These are phyloP conservation scores for Venturia oleaginea DNA, from an alignment of 2,329 filamentous ascomycete genomes.

Conservation along the genomic window DNA sequence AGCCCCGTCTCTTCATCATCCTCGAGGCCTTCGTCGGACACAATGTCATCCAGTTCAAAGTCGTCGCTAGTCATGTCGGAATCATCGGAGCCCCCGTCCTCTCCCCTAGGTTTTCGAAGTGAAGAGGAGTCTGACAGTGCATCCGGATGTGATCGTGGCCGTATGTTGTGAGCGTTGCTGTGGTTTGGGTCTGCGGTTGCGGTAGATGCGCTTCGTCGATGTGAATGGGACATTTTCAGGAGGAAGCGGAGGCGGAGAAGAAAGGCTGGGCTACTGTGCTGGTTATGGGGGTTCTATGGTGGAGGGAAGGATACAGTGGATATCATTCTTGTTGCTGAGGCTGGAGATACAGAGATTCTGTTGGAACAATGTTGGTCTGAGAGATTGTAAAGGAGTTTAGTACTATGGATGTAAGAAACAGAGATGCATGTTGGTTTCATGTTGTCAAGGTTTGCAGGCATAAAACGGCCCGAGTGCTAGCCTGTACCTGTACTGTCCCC, in stretches of 20 bases:
- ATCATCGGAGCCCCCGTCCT: constrained; percentile 22
- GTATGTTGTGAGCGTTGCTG: not conserved
- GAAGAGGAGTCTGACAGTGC: not conserved
- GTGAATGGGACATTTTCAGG: not conserved
- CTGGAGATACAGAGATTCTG: not conserved
- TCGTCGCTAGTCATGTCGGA: constrained; percentile 36
- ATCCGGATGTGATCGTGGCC: constrained; percentile 1
- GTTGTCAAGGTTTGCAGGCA: too few species aligned
- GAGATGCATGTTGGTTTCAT: too few species aligned
- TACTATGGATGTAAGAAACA: too few species aligned
- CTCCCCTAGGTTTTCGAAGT: constrained; percentile 24
- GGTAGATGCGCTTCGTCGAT: constrained; percentile 10
- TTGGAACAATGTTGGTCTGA: not conserved
- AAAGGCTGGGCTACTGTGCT: not conserved
- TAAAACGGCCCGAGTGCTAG: not conserved
- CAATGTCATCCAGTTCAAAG: constrained; percentile 48
- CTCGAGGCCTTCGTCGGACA: constrained; percentile 61
- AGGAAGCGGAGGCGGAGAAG: not conserved
- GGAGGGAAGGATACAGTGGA: not conserved
- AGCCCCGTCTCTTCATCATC: constrained; percentile 88
- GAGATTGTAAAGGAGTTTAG: not conserved
- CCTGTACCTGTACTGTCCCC: too few species aligned
- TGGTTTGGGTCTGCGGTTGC: constrained; percentile 7
- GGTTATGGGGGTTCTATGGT: not conserved
- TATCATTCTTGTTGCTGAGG: not conserved